These are phyloP conservation scores for Ettlia oleoabundans DNA, from an alignment of 139 green algal species.

Conservation along the genomic window DNA sequence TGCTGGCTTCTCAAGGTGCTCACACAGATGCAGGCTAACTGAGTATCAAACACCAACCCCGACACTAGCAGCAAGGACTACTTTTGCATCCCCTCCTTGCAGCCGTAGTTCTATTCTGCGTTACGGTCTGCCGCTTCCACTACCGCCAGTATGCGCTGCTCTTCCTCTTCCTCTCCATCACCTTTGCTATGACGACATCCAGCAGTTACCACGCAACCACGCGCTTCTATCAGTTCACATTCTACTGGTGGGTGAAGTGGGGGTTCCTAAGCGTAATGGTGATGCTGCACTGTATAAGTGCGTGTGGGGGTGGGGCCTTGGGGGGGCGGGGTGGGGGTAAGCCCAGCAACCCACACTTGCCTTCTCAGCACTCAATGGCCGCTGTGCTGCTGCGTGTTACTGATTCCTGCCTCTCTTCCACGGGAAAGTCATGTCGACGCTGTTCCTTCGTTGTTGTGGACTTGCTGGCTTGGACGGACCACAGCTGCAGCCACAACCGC, in stretches of 20 bases:
- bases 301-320: too few relatives aligned
- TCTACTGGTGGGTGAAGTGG: neutral
- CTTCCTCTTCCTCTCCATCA: neutral
- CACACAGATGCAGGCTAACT: too few relatives aligned
- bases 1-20: too few relatives aligned
- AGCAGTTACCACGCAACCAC: neutral
- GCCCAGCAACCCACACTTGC: too few relatives aligned
- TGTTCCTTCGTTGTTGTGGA: neutral
- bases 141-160: neutral
- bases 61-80: too few relatives aligned
- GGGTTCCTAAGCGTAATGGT: too few relatives aligned
- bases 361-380: too few relatives aligned
- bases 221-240: neutral
- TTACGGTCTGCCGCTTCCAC: slow-evolving; percentile 13
- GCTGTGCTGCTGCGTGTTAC: neutral
- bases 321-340: too few relatives aligned
- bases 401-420: neutral
- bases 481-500: too few relatives aligned
- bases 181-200: neutral
- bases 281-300: too few relatives aligned
- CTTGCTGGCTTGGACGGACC: too few relatives aligned
- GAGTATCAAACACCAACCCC: too few relatives aligned
- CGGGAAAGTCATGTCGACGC: neutral
- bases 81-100: neutral
- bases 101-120: neutral